A percentile compares a stretch with the other conserved stretches of the same genome.
Conservation (phyloP, 129 eudicot genomes). For the Silybum marianum region DNA sequence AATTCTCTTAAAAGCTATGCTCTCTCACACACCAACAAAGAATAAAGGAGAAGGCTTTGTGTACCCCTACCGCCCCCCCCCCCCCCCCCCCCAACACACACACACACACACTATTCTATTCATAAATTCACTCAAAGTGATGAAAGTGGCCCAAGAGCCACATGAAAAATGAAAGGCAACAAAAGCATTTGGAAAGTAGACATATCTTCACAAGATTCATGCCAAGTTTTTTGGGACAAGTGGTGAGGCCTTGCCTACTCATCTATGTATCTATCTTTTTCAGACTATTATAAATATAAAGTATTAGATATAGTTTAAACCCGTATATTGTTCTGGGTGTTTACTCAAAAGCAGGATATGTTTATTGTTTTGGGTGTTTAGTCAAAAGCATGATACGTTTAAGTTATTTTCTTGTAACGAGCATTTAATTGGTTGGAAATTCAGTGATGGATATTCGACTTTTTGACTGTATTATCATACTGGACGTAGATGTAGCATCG, state of each 20-base stretch:
- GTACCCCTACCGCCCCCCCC: slow-evolving; percentile 28
- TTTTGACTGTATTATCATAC: slow-evolving; percentile 5
- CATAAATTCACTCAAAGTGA: slow-evolving; percentile 34
- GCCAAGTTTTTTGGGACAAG: slow-evolving; percentile 37
- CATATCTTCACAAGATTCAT: slow-evolving; percentile 42
- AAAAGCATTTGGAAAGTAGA: slow-evolving; percentile 39
- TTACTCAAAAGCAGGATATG: neutral
- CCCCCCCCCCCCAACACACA: too few species aligned
- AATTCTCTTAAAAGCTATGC: slow-evolving; percentile 38
- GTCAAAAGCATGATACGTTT: neutral
- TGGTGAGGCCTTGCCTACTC: slow-evolving; percentile 25
- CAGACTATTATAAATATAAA: neutral
- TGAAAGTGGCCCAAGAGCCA: slow-evolving; percentile 28
- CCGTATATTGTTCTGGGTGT: neutral
- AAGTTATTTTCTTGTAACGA: neutral
- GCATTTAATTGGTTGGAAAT: neutral
- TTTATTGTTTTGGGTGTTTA: too few species aligned
- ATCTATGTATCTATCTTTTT: slow-evolving; percentile 9
- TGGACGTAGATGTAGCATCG: slow-evolving; percentile 14
- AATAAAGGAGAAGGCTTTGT: slow-evolving; percentile 39
- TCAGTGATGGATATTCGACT: slow-evolving; percentile 11
- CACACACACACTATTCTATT: slow-evolving; percentile 33
- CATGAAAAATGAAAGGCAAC: slow-evolving; percentile 17
- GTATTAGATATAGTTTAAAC: neutral
- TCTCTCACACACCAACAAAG: slow-evolving; percentile 44